These are phyloP conservation scores for Xylariaceae sp. DNA, from an alignment of 2,329 filamentous ascomycete species.

Conservation along the genomic window DNA sequence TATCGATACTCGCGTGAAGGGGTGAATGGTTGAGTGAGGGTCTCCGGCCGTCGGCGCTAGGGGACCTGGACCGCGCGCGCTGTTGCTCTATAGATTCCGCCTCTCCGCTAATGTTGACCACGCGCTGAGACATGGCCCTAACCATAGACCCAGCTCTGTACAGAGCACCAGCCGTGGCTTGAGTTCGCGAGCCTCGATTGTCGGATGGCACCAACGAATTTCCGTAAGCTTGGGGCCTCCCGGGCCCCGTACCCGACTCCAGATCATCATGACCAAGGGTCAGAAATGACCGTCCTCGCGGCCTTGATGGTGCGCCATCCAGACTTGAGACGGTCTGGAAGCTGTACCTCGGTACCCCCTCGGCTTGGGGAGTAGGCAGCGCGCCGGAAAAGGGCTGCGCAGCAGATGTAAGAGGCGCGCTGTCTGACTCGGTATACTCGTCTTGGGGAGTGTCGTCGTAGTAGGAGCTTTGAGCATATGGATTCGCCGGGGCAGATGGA, in stretches of 20 bases:
- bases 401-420: conserved; percentile 47
- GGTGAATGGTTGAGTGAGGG: conserved; percentile 36
- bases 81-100: conserved; percentile 73
- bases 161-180: conserved; percentile 57
- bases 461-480: conserved; percentile 30
- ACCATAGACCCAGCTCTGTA: conserved; percentile 67
- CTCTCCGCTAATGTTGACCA: conserved; percentile 95
- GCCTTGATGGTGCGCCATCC: conserved; percentile 42
- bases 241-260: too few relatives aligned
- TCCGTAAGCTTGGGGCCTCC: conserved; percentile 50
- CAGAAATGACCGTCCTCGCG: too few relatives aligned
- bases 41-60: conserved; percentile 42
- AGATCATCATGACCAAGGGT: too few relatives aligned
- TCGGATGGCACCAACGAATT: conserved; percentile 45
- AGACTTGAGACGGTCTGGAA: conserved; percentile 50
- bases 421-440: conserved; percentile 48
- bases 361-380: conserved; percentile 32
- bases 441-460: conserved; percentile 32
- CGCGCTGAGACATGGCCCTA: conserved; percentile 87
- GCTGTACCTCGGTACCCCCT: conserved; percentile 42
- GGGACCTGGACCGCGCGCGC: conserved; percentile 51
- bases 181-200: conserved; percentile 51
- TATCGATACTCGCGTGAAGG: conserved; percentile 35
- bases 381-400: conserved; percentile 48
- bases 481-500: conserved; percentile 19